These are phyloP conservation scores for Neostapfia colusana DNA, from an alignment of 176 grass and related monocot genomes.

Conservation along the genomic window DNA sequence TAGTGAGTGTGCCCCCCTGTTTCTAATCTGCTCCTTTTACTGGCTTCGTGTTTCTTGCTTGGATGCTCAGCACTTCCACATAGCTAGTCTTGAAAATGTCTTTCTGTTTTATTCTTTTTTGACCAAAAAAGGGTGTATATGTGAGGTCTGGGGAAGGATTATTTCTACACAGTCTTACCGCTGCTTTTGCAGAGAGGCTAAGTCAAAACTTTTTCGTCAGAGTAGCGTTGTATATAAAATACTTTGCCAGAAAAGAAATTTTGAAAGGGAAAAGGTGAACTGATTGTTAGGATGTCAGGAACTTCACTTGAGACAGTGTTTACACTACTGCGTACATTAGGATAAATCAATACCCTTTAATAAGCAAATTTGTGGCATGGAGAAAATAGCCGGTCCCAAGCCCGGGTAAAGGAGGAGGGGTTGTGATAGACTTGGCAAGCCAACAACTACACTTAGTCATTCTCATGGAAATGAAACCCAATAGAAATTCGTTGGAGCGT, in stretches of 20 bases:
- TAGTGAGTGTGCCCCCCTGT: constrained; percentile 52
- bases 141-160: too few relatives aligned
- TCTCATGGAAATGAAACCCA: too few relatives aligned
- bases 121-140: too few relatives aligned
- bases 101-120: constrained; percentile 24
- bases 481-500: too few relatives aligned
- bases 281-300: constrained; percentile 24
- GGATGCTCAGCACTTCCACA: constrained; percentile 3
- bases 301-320: constrained; percentile 29
- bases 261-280: background rate
- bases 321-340: constrained; percentile 17
- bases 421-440: too few relatives aligned
- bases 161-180: too few relatives aligned
- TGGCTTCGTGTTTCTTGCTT: constrained; percentile 33
- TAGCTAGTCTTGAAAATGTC: background rate
- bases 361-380: constrained; percentile 22
- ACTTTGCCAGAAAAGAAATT: constrained; percentile 22
- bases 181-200: too few relatives aligned
- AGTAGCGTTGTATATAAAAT: background rate
- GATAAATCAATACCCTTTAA: constrained; percentile 21
- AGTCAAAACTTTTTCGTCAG: constrained; percentile 39
- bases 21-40: constrained; percentile 27
- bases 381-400: too few relatives aligned
- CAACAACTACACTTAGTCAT: too few relatives aligned
- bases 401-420: too few relatives aligned